These are phyloP conservation scores for Leccinum obscurum DNA, from an alignment of 768 basidiomycete genomes.

Conservation along the genomic window DNA sequence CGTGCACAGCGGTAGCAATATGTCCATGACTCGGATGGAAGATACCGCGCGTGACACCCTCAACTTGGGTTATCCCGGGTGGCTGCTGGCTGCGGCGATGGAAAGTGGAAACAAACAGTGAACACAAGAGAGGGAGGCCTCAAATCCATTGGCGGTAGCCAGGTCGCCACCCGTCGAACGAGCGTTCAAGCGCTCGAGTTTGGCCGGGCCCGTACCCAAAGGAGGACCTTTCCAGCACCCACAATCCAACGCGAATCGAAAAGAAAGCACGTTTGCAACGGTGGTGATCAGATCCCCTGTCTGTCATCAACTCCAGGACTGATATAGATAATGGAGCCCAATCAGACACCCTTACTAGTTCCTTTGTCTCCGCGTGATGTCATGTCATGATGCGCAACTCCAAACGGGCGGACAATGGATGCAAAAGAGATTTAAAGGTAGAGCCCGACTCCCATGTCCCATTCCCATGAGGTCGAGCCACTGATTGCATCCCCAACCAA, in stretches of 20 bases:
- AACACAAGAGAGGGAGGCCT: background rate
- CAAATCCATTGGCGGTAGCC: background rate
- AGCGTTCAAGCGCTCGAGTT: background rate
- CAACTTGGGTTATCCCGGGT: background rate
- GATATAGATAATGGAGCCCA: background rate
- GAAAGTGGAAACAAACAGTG: background rate
- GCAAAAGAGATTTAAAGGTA: background rate
- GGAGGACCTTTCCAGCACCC: background rate
- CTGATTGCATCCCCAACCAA: background rate
- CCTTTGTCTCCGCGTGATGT: background rate
- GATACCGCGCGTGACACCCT: background rate
- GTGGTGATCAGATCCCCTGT: background rate
- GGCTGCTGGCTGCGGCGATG: background rate
- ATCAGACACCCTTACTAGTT: background rate
- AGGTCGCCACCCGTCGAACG: background rate
- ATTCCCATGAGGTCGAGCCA: background rate
- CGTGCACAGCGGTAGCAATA: background rate
- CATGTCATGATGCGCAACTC: background rate
- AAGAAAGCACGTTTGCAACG: background rate
- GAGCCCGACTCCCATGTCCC: background rate
- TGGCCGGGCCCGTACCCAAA: background rate
- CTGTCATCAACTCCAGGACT: background rate
- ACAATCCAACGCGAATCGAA: background rate
- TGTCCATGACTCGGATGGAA: background rate
- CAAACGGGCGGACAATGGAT: constrained; percentile 4